Conservation (phyloP, 805 yeast species). For the Zygoascus bituminiphila region DNA sequence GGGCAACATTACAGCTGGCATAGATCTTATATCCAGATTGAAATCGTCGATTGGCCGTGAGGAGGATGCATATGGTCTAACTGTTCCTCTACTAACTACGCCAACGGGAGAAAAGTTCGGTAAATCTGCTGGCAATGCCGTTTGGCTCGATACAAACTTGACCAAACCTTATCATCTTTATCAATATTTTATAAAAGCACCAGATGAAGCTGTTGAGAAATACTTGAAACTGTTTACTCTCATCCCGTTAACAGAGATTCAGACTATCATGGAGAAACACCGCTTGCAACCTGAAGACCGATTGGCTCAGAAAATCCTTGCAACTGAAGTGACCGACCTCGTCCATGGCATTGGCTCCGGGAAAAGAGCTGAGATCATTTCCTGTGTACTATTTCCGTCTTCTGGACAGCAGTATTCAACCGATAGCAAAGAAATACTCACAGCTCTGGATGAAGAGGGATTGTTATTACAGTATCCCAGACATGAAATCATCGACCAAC, state of each 20-base stretch:
- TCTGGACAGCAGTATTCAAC: constrained; percentile 25
- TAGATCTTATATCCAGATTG: constrained; percentile 70
- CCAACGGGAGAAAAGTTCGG: constrained; percentile 91
- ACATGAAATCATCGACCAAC: constrained; percentile 31
- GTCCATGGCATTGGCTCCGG: constrained; percentile 80
- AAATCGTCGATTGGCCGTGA: constrained; percentile 13
- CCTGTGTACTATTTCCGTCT: constrained; percentile 20
- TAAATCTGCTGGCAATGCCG: constrained; percentile 94
- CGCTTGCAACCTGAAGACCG: constrained; percentile 50
- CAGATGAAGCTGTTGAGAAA: constrained; percentile 65
- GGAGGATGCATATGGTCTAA: constrained; percentile 51
- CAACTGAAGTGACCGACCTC: constrained; percentile 77
- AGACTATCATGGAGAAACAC: constrained; percentile 46
- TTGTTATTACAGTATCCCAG: constrained; percentile 37
- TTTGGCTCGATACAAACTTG: constrained; percentile 67
- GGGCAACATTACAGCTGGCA: constrained; percentile 96
- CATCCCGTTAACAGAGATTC: constrained; percentile 56
- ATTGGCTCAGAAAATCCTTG: constrained; percentile 67
- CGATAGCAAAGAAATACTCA: constrained; percentile 37
- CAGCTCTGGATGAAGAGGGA: constrained; percentile 51
- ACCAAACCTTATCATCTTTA: constrained; percentile 77
- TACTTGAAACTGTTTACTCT: constrained; percentile 73
- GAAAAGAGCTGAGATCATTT: constrained; percentile 45
- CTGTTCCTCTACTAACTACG: constrained; percentile 84
- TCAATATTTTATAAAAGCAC: constrained; percentile 73